These are phyloP conservation scores for Phytophthora syringae DNA, from an alignment of 352 stramenopile genomes.

Conservation along the genomic window DNA sequence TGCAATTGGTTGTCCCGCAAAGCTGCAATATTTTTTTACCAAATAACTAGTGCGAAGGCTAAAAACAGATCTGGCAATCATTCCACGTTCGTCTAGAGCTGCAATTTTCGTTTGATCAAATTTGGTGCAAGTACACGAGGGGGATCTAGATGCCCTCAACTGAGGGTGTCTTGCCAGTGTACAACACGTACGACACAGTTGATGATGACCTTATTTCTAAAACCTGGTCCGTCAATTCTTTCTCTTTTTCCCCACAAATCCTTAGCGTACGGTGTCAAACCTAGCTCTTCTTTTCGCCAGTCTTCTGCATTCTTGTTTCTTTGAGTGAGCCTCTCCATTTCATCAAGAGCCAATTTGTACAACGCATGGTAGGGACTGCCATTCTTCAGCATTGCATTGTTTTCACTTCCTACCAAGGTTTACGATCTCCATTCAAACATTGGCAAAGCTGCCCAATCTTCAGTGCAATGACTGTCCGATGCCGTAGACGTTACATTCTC, in stretches of 20 bases:
- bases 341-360: neutral
- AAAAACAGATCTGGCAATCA: neutral
- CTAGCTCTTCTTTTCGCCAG: neutral
- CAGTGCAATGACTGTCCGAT: neutral
- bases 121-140: neutral
- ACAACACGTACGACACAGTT: neutral
- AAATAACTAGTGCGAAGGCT: neutral
- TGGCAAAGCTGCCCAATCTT: neutral
- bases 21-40: neutral
- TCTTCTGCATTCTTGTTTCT: neutral
- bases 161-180: neutral
- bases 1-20: neutral
- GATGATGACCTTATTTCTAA: neutral
- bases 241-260: neutral
- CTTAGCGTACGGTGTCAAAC: neutral
- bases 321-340: neutral
- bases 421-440: neutral
- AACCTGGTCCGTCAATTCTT: neutral
- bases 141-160: neutral
- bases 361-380: neutral
- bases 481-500: neutral
- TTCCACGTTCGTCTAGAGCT: neutral
- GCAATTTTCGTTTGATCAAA: neutral
- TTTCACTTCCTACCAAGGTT: neutral
- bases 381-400: neutral